Percentiles rank a stretch among this genome's conserved stretches.
Conservation (phyloP, 2,329 filamentous ascomycete genomes). For the Pestalotiopsis sp. region DNA sequence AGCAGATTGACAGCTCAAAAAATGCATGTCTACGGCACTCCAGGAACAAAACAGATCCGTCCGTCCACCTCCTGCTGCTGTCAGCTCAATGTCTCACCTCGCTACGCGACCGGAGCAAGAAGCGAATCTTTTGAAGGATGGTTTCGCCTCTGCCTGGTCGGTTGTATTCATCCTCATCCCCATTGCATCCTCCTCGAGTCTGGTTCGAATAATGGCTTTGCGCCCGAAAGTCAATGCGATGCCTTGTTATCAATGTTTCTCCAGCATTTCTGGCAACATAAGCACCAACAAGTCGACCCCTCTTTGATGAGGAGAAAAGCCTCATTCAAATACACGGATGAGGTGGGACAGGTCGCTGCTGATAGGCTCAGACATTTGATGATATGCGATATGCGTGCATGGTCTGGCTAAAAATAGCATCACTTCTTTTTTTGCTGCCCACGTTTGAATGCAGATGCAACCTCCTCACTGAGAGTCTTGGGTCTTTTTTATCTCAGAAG, state of each 20-base stretch:
- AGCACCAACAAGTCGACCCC: not conserved
- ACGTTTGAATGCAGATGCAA: slow-evolving; percentile 1
- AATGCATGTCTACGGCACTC: not conserved
- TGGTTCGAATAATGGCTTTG: not conserved
- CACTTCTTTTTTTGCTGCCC: not conserved
- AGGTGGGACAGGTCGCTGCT: slow-evolving; percentile 5
- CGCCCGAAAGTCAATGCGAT: not conserved
- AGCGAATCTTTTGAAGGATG: not conserved
- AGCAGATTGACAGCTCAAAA: not conserved
- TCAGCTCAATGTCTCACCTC: not conserved
- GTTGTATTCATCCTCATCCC: not conserved
- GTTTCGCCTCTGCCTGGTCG: not conserved
- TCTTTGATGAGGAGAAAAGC: not conserved
- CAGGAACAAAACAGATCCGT: not conserved
- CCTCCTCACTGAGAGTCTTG: not conserved
- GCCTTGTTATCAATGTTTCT: not conserved
- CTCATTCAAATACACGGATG: not conserved
- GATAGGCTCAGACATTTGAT: slow-evolving; percentile 6
- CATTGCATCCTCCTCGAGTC: too few species aligned
- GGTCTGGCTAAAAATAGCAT: slow-evolving; percentile 11
- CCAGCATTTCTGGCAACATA: not conserved
- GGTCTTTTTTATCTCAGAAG: not conserved
- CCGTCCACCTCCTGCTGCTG: not conserved
- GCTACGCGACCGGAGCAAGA: not conserved
- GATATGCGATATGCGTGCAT: not conserved